Evolutionary conservation across 2,329 filamentous ascomycete species (phyloP).

Genomic region (Penicillium nordicum): DNA sequence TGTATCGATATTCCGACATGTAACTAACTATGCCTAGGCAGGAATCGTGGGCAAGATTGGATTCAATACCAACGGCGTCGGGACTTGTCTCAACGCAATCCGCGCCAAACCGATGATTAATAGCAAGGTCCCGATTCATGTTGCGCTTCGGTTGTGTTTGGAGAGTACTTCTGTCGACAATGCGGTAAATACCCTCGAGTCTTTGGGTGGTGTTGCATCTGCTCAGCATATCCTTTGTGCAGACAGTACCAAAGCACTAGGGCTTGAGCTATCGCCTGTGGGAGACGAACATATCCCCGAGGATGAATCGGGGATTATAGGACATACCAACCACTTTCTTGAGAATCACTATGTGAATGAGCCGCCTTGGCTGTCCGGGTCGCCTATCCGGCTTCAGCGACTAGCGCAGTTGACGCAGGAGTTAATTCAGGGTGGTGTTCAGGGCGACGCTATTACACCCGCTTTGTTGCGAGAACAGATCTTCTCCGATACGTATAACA

Average conservation of each 20-base stretch:
- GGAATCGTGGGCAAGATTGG: conserved; percentile 65
- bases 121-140: conserved; percentile 56
- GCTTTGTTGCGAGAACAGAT: conserved; percentile 28
- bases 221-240: conserved; percentile 57
- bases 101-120: conserved; percentile 54
- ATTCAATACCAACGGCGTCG: conserved; percentile 58
- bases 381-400: conserved; percentile 32
- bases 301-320: conserved; percentile 34
- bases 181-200: conserved; percentile 47
- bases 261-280: conserved; percentile 29
- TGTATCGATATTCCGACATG: background rate
- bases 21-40: conserved; percentile 29
- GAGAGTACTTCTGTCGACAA: conserved; percentile 50
- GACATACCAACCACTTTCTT: conserved; percentile 48
- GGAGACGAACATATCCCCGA: conserved; percentile 36
- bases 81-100: conserved; percentile 61
- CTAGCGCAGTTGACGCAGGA: conserved; percentile 23
- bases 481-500: conserved; percentile 38
- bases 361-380: conserved; percentile 32
- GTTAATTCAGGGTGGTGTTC: conserved; percentile 20
- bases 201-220: conserved; percentile 51
- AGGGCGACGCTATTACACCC: conserved; percentile 22
- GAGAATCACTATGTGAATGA: conserved; percentile 34
- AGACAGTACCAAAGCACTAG: conserved; percentile 37
- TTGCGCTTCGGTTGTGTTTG: conserved; percentile 56